Evolutionary conservation across 2,329 filamentous ascomycete species (phyloP), one percentile per base, ranked within the genome.

Genomic region (Huntiella savannae): DNA sequence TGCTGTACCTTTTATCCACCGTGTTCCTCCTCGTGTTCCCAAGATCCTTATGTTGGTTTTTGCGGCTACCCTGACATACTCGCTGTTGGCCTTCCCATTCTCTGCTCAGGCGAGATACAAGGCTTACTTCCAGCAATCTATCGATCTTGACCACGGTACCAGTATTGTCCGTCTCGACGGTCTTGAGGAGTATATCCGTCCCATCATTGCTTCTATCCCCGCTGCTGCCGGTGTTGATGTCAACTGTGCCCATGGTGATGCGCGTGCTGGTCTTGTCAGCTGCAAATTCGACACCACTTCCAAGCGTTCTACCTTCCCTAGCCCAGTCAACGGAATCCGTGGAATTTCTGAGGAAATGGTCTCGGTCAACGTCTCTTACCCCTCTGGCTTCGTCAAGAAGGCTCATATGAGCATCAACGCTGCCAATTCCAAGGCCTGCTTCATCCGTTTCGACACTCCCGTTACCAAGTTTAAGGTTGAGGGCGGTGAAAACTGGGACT

Each of bases 21-120:
- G 88, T 38, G 75, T 91, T 52, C 84, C 79, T 1, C 81, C 82
- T 57, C 85, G 93, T 50, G 60, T 96, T 3, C 87, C 91, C 0
- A 64, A 79, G 0, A 77, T 93, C 54, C 61, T 95, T 12, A 67
- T 92, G 22, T 57, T 79, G 10, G 64, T 94, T 6, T 83, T 86
- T 51, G 56, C 75, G 17, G 82, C 70, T 28, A 92, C 85, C 1
- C 63, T 92, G 22, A 71, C 87, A 47, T 96, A 94, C 65, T 93
- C 92, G 57, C 71, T 95, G 4, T 63, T 74, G 2, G 83, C 82
- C 1, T 95, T 94, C 60, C 91, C 91, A 0, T 96, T 96, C 62
- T 91, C 84, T 0, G 64, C 73, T 16, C 70, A 76, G 49, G 82
- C 78, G 57, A 74, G 84, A 34, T 75, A 93, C 60, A 96, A 96